Evolutionary conservation across 371 early-diverging fungal genomes (phyloP).

Genomic region (Entomophthora muscae): DNA sequence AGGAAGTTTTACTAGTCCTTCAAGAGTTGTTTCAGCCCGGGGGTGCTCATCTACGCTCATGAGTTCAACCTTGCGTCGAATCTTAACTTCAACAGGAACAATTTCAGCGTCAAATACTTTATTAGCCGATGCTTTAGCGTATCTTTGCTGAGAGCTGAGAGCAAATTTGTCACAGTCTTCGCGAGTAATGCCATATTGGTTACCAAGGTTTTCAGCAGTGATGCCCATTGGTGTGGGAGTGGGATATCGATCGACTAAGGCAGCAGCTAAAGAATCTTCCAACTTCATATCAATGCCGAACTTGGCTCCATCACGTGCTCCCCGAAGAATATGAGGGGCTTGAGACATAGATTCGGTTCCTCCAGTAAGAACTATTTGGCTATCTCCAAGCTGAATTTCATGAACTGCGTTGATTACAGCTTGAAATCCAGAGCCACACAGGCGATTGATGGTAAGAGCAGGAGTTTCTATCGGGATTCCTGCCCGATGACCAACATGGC

Average conservation of each 20-base stretch:
- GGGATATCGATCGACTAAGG: conserved; percentile 77
- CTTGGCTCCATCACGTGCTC: conserved; percentile 62
- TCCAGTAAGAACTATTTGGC: conserved; percentile 74
- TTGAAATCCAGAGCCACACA: conserved; percentile 94
- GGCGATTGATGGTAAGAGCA: conserved; percentile 82
- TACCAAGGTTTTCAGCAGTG: conserved; percentile 89
- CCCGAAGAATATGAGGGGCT: conserved; percentile 66
- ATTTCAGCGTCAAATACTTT: conserved; percentile 72
- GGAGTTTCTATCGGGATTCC: conserved; percentile 64
- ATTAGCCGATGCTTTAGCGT: conserved; percentile 34
- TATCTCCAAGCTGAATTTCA: conserved; percentile 69
- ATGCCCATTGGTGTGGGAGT: conserved; percentile 82
- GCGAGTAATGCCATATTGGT: conserved; percentile 62
- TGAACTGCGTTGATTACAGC: conserved; percentile 81
- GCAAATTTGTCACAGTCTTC: conserved; percentile 80
- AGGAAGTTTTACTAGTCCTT: conserved; percentile 53
- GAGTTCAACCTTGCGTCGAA: conserved; percentile 41
- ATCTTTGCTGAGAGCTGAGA: conserved; percentile 58
- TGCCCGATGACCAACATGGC: conserved; percentile 82
- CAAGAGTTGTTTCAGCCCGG: conserved; percentile 64
- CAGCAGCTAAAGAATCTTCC: conserved; percentile 73
- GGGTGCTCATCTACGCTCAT: conserved; percentile 78
- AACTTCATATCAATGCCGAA: conserved; percentile 75
- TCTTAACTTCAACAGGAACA: conserved; percentile 67
- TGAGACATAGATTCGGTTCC: conserved; percentile 90